These are phyloP conservation scores for Tetrapisispora taiwanensis DNA, from an alignment of 805 yeast species.

Conservation along the genomic window DNA sequence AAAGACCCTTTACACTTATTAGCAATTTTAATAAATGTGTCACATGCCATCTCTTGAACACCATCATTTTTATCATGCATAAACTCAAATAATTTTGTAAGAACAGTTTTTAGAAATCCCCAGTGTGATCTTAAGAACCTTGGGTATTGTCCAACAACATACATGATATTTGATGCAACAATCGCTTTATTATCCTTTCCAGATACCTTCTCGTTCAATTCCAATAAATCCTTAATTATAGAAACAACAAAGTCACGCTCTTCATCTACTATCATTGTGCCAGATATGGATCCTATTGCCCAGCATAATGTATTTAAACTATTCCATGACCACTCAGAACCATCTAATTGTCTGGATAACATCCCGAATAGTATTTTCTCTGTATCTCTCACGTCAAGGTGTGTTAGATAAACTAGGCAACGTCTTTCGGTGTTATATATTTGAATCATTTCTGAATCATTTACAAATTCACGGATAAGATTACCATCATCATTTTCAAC, in stretches of 20 bases:
- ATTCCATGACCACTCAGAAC: constrained; percentile 95
- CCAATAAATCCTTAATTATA: constrained; percentile 78
- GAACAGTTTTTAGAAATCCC: constrained; percentile 89
- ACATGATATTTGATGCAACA: constrained; percentile 96
- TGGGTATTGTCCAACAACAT: constrained; percentile 97
- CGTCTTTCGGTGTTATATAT: constrained; percentile 91
- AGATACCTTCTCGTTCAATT: constrained; percentile 81
- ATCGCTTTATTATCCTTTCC: constrained; percentile 96
- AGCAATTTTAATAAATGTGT: constrained; percentile 89
- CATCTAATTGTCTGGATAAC: constrained; percentile 82
- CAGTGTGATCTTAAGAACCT: constrained; percentile 94
- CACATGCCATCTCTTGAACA: constrained; percentile 99
- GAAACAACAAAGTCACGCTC: constrained; percentile 85
- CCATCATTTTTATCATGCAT: constrained; percentile 99
- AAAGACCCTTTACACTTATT: constrained; percentile 89
- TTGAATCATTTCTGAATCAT: constrained; percentile 89
- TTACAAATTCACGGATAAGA: constrained; percentile 88
- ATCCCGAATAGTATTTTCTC: constrained; percentile 84
- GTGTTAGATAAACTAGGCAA: constrained; percentile 85
- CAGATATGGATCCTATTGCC: constrained; percentile 98
- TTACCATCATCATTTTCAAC: constrained; percentile 98
- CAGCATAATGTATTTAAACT: constrained; percentile 92
- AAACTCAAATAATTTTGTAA: constrained; percentile 86
- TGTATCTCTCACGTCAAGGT: constrained; percentile 84
- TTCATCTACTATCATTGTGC: constrained; percentile 95